Evolutionary conservation across 345 rosid species (phyloP).

Genomic region (Populus nigra): DNA sequence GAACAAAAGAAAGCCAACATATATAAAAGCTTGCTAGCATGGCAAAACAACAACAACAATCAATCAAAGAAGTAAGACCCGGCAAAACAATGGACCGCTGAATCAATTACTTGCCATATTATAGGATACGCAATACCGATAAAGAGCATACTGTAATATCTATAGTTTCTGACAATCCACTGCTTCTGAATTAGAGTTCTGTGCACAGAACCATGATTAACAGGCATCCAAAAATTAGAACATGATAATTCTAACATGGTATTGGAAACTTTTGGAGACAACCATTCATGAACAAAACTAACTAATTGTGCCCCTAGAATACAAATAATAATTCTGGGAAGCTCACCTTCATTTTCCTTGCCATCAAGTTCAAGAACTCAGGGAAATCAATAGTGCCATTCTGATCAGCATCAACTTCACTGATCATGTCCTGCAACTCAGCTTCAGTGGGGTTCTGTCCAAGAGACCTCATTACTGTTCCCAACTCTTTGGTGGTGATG

Average conservation of each 20-base stretch:
- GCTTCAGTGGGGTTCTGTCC: conserved; percentile 60
- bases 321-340: background rate
- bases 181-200: background rate
- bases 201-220: background rate
- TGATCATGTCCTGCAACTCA: conserved; percentile 53
- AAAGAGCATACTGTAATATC: too few species aligned
- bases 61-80: background rate
- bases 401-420: conserved; percentile 53
- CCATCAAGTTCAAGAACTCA: conserved; percentile 52
- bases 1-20: background rate
- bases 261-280: background rate
- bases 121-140: background rate
- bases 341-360: conserved; percentile 42
- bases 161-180: background rate
- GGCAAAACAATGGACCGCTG: background rate
- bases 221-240: background rate
- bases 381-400: conserved; percentile 53
- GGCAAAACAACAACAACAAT: background rate
- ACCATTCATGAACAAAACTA: too few species aligned
- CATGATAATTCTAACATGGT: background rate
- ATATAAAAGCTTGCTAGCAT: background rate
- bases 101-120: background rate
- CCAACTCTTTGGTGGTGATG: conserved; percentile 53
- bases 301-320: background rate
- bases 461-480: conserved; percentile 52